These are phyloP conservation scores for Sclerotinia subarctica DNA, from an alignment of 2,329 filamentous ascomycete genomes.

Conservation along the genomic window DNA sequence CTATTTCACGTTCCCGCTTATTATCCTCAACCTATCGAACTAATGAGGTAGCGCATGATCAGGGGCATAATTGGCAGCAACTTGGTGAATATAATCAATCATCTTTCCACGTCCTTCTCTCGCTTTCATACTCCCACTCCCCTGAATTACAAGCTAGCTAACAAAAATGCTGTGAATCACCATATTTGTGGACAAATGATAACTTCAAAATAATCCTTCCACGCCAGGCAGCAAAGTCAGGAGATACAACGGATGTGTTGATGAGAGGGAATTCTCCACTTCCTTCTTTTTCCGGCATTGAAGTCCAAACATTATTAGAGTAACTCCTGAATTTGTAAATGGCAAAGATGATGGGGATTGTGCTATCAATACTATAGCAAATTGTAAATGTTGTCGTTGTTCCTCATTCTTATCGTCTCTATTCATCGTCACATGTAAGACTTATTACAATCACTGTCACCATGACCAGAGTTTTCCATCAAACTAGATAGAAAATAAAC, in stretches of 20 bases:
- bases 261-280: not conserved
- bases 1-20: too few relatives aligned
- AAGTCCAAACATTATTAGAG: not conserved
- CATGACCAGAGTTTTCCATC: not conserved
- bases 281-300: not conserved
- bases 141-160: too few relatives aligned
- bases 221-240: not conserved
- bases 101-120: too few relatives aligned
- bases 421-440: not conserved
- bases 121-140: too few relatives aligned
- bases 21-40: too few relatives aligned
- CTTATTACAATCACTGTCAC: too few relatives aligned
- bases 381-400: not conserved
- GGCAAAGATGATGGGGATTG: not conserved
- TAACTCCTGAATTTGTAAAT: not conserved
- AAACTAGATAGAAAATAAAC: not conserved
- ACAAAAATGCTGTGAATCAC: not conserved
- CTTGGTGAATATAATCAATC: too few relatives aligned
- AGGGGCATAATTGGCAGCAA: too few relatives aligned
- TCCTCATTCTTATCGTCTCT: not conserved
- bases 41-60: too few relatives aligned
- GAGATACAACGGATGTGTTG: not conserved
- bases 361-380: not conserved
- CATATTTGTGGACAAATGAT: not conserved
- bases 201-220: not conserved